Percentiles rank a stretch among this genome's conserved stretches.
Conservation (phyloP, 768 basidiomycete species). For the Boletus patriciae region DNA sequence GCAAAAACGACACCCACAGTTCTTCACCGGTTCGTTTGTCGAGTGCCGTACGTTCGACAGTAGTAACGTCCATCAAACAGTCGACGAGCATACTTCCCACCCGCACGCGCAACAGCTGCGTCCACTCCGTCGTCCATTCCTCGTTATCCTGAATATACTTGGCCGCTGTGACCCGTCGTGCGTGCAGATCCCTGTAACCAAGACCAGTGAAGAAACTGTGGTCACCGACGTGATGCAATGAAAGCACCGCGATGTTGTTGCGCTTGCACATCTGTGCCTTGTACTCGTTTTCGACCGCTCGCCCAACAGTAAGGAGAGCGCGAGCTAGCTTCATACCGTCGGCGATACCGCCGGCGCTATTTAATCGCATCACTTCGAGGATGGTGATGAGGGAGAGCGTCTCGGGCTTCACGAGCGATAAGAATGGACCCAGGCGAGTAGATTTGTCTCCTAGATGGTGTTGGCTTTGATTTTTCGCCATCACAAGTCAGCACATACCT, state of each 20-base stretch:
- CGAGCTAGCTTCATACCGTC: constrained; percentile 90
- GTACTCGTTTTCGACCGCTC: constrained; percentile 87
- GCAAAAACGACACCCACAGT: constrained; percentile 46
- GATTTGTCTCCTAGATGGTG: constrained; percentile 10
- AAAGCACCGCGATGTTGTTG: constrained; percentile 55
- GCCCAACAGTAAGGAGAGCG: constrained; percentile 76
- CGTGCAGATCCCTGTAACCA: constrained; percentile 61
- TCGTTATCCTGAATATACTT: constrained; percentile 65
- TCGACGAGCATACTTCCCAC: constrained; percentile 84
- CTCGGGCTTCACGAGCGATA: constrained; percentile 70
- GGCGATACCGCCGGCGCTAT: constrained; percentile 70
- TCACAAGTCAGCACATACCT: constrained; percentile 15
- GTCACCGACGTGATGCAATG: constrained; percentile 27
- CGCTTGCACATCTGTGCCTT: constrained; percentile 76
- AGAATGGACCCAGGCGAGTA: constrained; percentile 61
- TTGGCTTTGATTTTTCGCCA: not conserved
- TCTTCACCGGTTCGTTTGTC: constrained; percentile 59
- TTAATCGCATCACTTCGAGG: constrained; percentile 81
- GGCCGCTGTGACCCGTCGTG: constrained; percentile 62
- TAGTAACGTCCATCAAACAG: constrained; percentile 80
- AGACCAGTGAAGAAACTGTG: constrained; percentile 54
- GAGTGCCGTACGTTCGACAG: constrained; percentile 59
- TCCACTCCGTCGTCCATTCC: constrained; percentile 81
- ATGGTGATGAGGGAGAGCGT: constrained; percentile 88
- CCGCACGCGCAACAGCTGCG: constrained; percentile 69